Conservation (phyloP, 2,329 filamentous ascomycete species). For the Calonectria honghensis region DNA sequence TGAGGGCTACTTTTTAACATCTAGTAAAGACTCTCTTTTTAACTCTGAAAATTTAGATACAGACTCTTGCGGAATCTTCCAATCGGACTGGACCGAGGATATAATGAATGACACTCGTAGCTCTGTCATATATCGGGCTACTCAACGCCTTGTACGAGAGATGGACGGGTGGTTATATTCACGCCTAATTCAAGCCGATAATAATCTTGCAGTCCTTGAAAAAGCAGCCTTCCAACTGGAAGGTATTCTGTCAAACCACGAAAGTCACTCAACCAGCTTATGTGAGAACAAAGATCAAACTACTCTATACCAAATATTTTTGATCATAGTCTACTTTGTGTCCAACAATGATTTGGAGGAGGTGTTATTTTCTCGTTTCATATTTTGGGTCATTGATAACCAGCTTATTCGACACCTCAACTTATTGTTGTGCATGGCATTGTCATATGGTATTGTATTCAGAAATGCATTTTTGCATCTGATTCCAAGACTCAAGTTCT, state of each 20-base stretch:
- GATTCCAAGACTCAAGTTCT: background rate
- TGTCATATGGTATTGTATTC: background rate
- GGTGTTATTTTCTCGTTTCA: background rate
- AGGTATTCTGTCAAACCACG: background rate
- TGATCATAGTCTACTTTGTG: background rate
- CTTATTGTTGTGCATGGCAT: background rate
- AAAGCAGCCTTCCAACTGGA: background rate
- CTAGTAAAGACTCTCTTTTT: background rate
- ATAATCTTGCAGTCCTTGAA: background rate
- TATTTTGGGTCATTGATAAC: background rate
- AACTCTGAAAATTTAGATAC: background rate
- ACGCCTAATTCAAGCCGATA: background rate
- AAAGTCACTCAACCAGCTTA: background rate
- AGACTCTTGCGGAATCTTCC: too few species aligned
- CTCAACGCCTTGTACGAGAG: background rate
- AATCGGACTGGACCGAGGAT: background rate
- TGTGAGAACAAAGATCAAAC: background rate
- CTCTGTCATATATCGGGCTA: too few species aligned
- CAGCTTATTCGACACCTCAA: background rate
- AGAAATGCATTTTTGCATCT: background rate
- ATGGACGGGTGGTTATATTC: background rate
- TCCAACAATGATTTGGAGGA: background rate
- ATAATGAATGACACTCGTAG: too few species aligned
- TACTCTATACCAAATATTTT: background rate
- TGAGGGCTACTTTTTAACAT: background rate